Conservation (phyloP, 495 filamentous ascomycete genomes). For the Hypoxylon trugodes region DNA sequence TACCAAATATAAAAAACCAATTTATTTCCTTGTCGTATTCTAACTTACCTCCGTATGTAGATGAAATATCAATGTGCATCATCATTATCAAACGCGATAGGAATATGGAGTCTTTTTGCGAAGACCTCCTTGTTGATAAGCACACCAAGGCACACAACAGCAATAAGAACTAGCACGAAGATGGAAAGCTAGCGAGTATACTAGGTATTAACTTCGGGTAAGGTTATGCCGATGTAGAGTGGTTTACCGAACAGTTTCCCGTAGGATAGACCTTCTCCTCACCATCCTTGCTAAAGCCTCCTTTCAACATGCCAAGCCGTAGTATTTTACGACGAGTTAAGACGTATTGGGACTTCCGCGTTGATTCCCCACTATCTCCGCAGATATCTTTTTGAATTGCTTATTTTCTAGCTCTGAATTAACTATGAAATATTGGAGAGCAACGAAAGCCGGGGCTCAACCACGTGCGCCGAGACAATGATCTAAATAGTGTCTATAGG, state of each 20-base stretch:
- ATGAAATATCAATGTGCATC: too few species aligned
- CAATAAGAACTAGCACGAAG: not conserved
- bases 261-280: not conserved
- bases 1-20: too few species aligned
- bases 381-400: constrained; percentile 8
- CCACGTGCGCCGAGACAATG: constrained; percentile 27
- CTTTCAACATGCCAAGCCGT: constrained; percentile 9
- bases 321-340: not conserved
- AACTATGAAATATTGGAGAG: constrained; percentile 1
- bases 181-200: too few species aligned
- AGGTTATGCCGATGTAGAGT: not conserved
- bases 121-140: too few species aligned
- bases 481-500: not conserved
- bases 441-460: not conserved
- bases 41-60: too few species aligned
- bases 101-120: too few species aligned
- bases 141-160: too few species aligned
- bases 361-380: constrained; percentile 18
- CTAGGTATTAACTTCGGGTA: not conserved
- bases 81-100: too few species aligned
- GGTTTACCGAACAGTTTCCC: constrained; percentile 16
- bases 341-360: not conserved
- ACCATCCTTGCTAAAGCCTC: constrained; percentile 6
- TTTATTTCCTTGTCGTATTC: too few species aligned
- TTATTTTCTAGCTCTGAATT: not conserved